Evolutionary conservation across 345 rosid genomes (phyloP), one percentile per base, ranked within the genome.

Genomic region (Cardiospermum halicacabum): DNA sequence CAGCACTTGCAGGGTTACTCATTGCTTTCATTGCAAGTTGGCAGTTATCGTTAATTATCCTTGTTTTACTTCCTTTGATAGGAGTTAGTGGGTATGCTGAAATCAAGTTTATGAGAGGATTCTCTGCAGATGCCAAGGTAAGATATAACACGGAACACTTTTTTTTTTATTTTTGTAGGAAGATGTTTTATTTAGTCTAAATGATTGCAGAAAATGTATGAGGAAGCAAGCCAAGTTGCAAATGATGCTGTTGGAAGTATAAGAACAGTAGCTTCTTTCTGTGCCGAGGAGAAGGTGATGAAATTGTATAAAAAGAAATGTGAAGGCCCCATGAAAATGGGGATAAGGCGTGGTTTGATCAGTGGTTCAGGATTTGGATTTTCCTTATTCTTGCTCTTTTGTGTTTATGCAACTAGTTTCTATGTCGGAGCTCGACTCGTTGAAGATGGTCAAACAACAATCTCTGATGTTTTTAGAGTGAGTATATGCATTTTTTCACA

Each of bases 221-320:
- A 86, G 77, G 91, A 86, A 48, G 96, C 96, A 15, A 79, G 93
- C 59, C 96, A 91, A 67, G 88, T 91, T 64, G 97, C 93, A 0
- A 81, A 73, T 26, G 93, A 91, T 54, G 96, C 97, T 0, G 88
- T 91, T 27, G 83, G 91, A 25, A 78, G 89, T 24, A 91, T 91
- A 32, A 79, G 97, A 79, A 91, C 96, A 1, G 80, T 88, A 1
- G 89, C 97, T 11, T 86, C 97, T n/a, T 91, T 86, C 70, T 84
- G 97, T 37, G 88, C 91, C 0, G 96, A 91, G 66, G 84, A 86
- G 45, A 86, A 81, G 62, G 88, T 91, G 78, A 85, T 86, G 84
- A 59, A 77, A 24, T 59, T 83, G 39, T 91, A 83, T 76, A 45
- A 69, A 70, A 72, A 68, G 64, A 82, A 83, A 79, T 91, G 96